phyloP scores from a whole-genome alignment of 2,329 filamentous ascomycete genomes.

The Didymella glomerata region DNA sequence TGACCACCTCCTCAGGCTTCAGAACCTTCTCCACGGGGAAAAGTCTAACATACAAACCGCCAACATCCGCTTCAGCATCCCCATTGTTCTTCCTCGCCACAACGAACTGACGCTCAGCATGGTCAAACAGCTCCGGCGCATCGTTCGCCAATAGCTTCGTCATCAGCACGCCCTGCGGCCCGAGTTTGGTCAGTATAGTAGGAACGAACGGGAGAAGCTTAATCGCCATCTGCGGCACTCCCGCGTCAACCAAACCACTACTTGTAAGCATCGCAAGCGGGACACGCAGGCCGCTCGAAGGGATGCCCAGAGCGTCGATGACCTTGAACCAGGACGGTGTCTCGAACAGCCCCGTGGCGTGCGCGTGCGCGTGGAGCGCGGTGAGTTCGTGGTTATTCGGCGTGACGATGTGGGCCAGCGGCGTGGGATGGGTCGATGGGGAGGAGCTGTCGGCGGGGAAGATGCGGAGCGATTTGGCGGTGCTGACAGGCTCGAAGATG shows the following conservation, averaged over 20 bases:
- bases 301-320: conserved; percentile 81
- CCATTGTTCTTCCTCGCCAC: conserved; percentile 66
- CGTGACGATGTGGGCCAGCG: conserved; percentile 76
- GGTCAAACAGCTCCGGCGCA: conserved; percentile 71
- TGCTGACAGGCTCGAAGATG: conserved; percentile 90
- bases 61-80: conserved; percentile 57
- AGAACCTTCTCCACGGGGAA: conserved; percentile 73
- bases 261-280: conserved; percentile 75
- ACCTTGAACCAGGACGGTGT: conserved; percentile 77
- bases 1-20: conserved; percentile 71
- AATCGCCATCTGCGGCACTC: conserved; percentile 82
- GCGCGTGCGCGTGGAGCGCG: conserved; percentile 78
- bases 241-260: conserved; percentile 73
- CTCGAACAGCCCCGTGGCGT: conserved; percentile 72
- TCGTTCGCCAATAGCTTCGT: conserved; percentile 73
- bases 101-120: conserved; percentile 73
- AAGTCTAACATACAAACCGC: conserved; percentile 83
- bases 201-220: conserved; percentile 90
- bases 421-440: conserved; percentile 68
- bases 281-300: conserved; percentile 72
- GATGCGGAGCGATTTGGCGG: conserved; percentile 75
- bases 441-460: conserved; percentile 68
- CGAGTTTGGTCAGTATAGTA: conserved; percentile 84
- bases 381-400: conserved; percentile 85
- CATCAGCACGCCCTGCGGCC: conserved; percentile 76